Evolutionary conservation across 768 basidiomycete species (phyloP).

Genomic region (Amanita molliuscula): DNA sequence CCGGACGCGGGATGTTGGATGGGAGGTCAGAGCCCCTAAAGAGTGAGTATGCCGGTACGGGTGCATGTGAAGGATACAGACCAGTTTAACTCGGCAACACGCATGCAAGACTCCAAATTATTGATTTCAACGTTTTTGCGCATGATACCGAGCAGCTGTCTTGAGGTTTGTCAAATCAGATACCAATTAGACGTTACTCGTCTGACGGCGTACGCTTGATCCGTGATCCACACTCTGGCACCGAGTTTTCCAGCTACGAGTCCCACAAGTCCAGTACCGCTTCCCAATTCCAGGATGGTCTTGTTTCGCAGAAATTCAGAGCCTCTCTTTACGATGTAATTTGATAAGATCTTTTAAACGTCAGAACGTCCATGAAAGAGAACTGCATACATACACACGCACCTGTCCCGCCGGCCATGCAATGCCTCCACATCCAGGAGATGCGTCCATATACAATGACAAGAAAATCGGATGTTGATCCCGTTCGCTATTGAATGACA

Average conservation of each 20-base stretch:
- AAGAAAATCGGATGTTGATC: slow-evolving; percentile 25
- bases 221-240: slow-evolving; percentile 67
- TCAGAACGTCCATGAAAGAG: slow-evolving; percentile 1
- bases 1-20: slow-evolving; percentile 32
- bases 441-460: slow-evolving; percentile 59
- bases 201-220: slow-evolving; percentile 66
- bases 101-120: slow-evolving; percentile 36
- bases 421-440: slow-evolving; percentile 86
- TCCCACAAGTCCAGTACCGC: slow-evolving; percentile 91
- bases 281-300: slow-evolving; percentile 74
- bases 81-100: slow-evolving; percentile 77
- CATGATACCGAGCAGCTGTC: slow-evolving; percentile 76
- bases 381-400: slow-evolving; percentile 11
- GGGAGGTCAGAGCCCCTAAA: slow-evolving; percentile 60
- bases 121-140: slow-evolving; percentile 61
- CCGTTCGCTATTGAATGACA: slow-evolving; percentile 26
- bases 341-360: slow-evolving; percentile 63
- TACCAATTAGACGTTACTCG: slow-evolving; percentile 4
- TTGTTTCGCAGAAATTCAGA: slow-evolving; percentile 38
- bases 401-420: slow-evolving; percentile 93
- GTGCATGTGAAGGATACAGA: slow-evolving; percentile 21
- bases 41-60: neutral
- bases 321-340: slow-evolving; percentile 57
- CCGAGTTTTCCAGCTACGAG: slow-evolving; percentile 68
- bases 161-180: slow-evolving; percentile 19